Percentiles rank a stretch among this genome's conserved stretches.
phyloP scores from a whole-genome alignment of 768 basidiomycete genomes.

The Kwoniella mangroviensis region DNA sequence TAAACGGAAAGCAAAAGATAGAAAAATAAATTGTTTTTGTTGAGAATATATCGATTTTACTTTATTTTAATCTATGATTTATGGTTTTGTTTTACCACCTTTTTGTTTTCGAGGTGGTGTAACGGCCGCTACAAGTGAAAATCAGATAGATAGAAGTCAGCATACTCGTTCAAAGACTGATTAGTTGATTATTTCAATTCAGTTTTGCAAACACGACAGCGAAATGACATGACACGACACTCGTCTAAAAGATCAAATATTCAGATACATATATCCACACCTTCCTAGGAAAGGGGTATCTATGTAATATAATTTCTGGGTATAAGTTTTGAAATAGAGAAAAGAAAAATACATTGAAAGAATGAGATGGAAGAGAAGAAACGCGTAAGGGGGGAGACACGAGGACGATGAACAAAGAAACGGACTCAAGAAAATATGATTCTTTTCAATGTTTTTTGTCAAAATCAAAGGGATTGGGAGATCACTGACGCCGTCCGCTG shows the following conservation, averaged over 20 bases:
- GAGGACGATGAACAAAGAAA: conserved; percentile 63
- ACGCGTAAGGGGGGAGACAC: conserved; percentile 2
- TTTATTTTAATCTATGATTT: background rate
- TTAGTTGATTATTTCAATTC: too few relatives aligned
- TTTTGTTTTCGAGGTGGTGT: conserved; percentile 98
- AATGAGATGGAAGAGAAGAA: background rate
- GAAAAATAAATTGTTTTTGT: too few relatives aligned
- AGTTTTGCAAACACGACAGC: background rate
- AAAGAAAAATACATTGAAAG: background rate
- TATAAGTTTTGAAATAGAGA: background rate
- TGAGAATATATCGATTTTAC: too few relatives aligned
- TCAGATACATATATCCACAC: conserved; percentile 8
- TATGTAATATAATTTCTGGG: conserved; percentile 5
- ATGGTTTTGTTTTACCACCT: conserved; percentile 66
- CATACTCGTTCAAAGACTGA: too few relatives aligned
- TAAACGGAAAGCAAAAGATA: too few relatives aligned
- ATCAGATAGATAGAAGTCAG: background rate
- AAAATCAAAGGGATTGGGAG: conserved; percentile 17
- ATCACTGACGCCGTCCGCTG: conserved; percentile 60
- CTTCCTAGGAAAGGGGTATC: conserved; percentile 13
- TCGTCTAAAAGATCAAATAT: background rate
- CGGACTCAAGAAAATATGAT: conserved; percentile 60
- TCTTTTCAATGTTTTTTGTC: conserved; percentile 1
- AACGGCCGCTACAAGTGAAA: conserved; percentile 63
- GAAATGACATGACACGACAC: background rate